Evolutionary conservation across 2,329 filamentous ascomycete genomes (phyloP).

Genomic region (Talaromyces albobiverticillius): DNA sequence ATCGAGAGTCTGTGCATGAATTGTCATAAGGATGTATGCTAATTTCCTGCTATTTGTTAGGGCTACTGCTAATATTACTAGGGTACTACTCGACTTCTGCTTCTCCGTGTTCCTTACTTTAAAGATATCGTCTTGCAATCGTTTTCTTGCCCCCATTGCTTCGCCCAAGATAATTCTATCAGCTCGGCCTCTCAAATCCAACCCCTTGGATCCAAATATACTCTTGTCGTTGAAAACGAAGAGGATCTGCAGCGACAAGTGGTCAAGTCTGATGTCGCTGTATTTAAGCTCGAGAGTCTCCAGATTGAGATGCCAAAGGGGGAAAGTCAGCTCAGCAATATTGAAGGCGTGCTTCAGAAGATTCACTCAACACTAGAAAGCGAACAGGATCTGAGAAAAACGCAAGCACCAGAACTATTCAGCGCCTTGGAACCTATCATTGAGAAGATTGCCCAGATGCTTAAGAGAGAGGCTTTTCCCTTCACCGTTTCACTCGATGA

Average conservation of each 20-base stretch:
- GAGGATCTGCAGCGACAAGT: conserved; percentile 81
- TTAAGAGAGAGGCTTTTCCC: conserved; percentile 73
- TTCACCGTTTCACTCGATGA: conserved; percentile 89
- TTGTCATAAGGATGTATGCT: conserved; percentile 68
- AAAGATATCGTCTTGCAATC: conserved; percentile 97
- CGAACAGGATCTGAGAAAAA: conserved; percentile 79
- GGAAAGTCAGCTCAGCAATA: conserved; percentile 85
- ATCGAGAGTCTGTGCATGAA: conserved; percentile 81
- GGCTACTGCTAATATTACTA: conserved; percentile 36
- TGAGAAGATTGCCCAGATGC: conserved; percentile 69
- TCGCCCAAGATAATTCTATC: conserved; percentile 87
- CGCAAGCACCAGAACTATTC: conserved; percentile 72
- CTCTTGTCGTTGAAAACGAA: conserved; percentile 69
- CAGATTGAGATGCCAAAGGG: conserved; percentile 91
- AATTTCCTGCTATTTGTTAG: not conserved
- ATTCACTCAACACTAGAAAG: conserved; percentile 77
- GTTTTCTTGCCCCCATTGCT: conserved; percentile 87
- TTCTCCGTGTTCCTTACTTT: conserved; percentile 94
- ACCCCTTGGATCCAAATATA: conserved; percentile 79
- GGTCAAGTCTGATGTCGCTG: conserved; percentile 84
- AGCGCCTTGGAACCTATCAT: conserved; percentile 77
- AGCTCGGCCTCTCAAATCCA: conserved; percentile 91
- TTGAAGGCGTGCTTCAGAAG: conserved; percentile 80
- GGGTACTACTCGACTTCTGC: conserved; percentile 80
- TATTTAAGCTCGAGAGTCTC: conserved; percentile 83